These are phyloP conservation scores for Eragrostis nindensis DNA, from an alignment of 176 grass and related monocot species.

Conservation along the genomic window DNA sequence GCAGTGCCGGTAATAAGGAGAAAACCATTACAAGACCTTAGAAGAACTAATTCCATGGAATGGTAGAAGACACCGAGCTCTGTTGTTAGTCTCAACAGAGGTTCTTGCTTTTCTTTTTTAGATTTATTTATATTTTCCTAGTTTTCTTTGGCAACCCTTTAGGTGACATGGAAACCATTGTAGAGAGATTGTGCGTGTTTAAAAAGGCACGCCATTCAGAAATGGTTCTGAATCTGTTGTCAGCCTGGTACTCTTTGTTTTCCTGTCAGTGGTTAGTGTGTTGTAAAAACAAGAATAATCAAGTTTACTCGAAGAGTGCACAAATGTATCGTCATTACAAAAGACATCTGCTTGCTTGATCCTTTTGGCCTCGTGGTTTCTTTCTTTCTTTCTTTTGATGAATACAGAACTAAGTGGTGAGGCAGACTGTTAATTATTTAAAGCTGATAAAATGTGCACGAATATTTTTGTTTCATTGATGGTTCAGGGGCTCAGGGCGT, in stretches of 20 bases:
- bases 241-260: background rate
- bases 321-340: constrained; percentile 21
- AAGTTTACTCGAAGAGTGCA: constrained; percentile 38
- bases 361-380: too few relatives aligned
- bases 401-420: too few relatives aligned
- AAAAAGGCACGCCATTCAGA: constrained; percentile 39
- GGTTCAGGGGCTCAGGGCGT: too few relatives aligned
- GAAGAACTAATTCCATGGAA: constrained; percentile 77
- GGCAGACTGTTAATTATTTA: too few relatives aligned
- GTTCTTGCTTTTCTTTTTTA: constrained; percentile 29
- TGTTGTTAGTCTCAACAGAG: constrained; percentile 31
- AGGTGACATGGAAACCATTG: constrained; percentile 30
- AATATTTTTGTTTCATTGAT: too few relatives aligned
- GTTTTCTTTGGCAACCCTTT: constrained; percentile 34
- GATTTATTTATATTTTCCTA: constrained; percentile 36
- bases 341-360: background rate
- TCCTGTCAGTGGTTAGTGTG: constrained; percentile 25
- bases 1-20: constrained; percentile 55
- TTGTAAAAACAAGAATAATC: constrained; percentile 49
- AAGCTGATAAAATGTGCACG: too few relatives aligned
- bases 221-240: constrained; percentile 36
- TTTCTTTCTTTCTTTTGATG: too few relatives aligned
- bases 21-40: constrained; percentile 51
- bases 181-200: constrained; percentile 45
- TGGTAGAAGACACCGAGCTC: constrained; percentile 61